These are phyloP conservation scores for Penicillium chermesinum DNA, from an alignment of 495 filamentous ascomycete species.

Conservation along the genomic window DNA sequence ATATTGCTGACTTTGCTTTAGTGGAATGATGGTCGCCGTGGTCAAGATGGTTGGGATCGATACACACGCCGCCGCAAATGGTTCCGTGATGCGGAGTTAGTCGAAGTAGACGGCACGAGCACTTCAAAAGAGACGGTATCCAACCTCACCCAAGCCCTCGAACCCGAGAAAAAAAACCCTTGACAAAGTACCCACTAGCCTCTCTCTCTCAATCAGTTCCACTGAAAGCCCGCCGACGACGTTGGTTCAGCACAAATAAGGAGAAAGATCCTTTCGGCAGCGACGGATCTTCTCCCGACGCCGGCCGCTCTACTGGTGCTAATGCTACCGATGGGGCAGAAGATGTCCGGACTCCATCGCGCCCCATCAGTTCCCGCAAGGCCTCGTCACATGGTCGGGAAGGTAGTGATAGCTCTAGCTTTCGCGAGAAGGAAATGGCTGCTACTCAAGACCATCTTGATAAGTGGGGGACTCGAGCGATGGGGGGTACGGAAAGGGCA, in stretches of 20 bases:
- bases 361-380: slow-evolving; percentile 32
- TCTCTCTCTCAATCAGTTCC: slow-evolving; percentile 28
- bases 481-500: slow-evolving; percentile 38
- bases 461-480: slow-evolving; percentile 37
- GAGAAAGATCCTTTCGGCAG: slow-evolving; percentile 27
- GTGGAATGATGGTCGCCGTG: slow-evolving; percentile 90
- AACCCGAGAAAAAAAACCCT: slow-evolving; percentile 20
- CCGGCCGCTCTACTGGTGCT: slow-evolving; percentile 16
- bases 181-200: slow-evolving; percentile 21
- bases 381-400: slow-evolving; percentile 24
- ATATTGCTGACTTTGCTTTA: slow-evolving; percentile 28
- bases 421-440: slow-evolving; percentile 45
- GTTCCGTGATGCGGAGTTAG: slow-evolving; percentile 92
- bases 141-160: slow-evolving; percentile 28
- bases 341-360: slow-evolving; percentile 19
- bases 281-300: slow-evolving; percentile 12
- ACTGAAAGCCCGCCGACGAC: slow-evolving; percentile 32
- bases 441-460: slow-evolving; percentile 46
- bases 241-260: slow-evolving; percentile 42
- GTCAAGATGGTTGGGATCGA: slow-evolving; percentile 87
- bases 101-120: slow-evolving; percentile 52
- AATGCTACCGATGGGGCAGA: slow-evolving; percentile 13
- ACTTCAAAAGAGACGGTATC: slow-evolving; percentile 23
- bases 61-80: slow-evolving; percentile 94
- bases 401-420: slow-evolving; percentile 35